Evolutionary conservation across 129 eudicot genomes (phyloP).

Genomic region (Centaurea solstitialis): DNA sequence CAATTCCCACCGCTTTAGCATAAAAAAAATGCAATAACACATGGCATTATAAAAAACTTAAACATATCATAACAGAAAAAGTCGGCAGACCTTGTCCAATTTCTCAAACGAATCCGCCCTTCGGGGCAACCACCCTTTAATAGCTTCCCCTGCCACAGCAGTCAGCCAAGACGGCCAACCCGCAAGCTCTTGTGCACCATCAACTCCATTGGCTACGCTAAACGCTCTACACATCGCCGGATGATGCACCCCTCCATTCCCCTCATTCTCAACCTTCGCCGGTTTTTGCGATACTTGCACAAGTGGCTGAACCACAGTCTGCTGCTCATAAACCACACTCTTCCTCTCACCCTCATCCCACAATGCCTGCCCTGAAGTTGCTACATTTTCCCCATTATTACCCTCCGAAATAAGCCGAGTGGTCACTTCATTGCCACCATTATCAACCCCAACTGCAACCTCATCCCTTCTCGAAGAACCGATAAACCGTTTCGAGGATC

Average conservation of each 20-base stretch:
- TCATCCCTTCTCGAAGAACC: slow-evolving; percentile 64
- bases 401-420: slow-evolving; percentile 59
- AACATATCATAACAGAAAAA: background rate
- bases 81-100: slow-evolving; percentile 63
- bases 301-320: slow-evolving; percentile 28
- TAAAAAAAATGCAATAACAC: background rate
- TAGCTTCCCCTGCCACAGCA: slow-evolving; percentile 90
- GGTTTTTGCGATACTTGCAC: slow-evolving; percentile 31
- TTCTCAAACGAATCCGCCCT: slow-evolving; percentile 82
- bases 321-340: slow-evolving; percentile 49
- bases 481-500: slow-evolving; percentile 55
- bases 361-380: slow-evolving; percentile 43
- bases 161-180: slow-evolving; percentile 92
- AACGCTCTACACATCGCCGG: slow-evolving; percentile 51
- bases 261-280: slow-evolving; percentile 19
- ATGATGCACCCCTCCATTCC: slow-evolving; percentile 31
- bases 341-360: slow-evolving; percentile 52
- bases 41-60: background rate
- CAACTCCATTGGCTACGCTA: slow-evolving; percentile 56
- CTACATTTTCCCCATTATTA: slow-evolving; percentile 38
- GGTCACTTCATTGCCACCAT: slow-evolving; percentile 66
- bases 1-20: background rate
- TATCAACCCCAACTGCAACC: slow-evolving; percentile 57
- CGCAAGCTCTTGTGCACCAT: slow-evolving; percentile 71
- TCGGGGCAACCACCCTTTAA: slow-evolving; percentile 84